Base-by-base conservation (phyloP, 805 yeast genomes). In the Henningerozyma blattae region DNA sequence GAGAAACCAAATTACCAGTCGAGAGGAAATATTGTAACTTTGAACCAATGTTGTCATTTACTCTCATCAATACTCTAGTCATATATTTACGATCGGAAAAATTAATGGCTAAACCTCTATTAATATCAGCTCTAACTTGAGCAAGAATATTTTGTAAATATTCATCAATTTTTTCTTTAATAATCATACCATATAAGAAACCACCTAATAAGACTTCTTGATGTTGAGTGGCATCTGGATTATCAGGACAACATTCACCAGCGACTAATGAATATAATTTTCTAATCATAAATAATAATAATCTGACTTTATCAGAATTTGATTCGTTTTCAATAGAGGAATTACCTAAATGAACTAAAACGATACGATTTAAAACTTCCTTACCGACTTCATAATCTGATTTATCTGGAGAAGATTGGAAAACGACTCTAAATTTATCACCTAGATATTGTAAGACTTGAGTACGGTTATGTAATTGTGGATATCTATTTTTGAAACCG, bases 141-240 rank as follows among this genome's bases (percentile, higher is more conserved):
- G 72, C 59, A 33, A 73, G 69, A 53, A 91, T 73, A 50, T 66
- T 71, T 48, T 72, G 77, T 46, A 91, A 65, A 54, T 85, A 87
- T 59, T 91, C 98, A 47, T 91, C 98, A 41, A 91, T 77, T 57
- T 91, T 91, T 62, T 91, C 98, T 59, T 91, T 91, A 50, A 91
- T 60, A 45, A 91, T 89, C 94, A 87, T 87, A 46, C 96, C 96
- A 48, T 85, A 91, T 35, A 91, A 67, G 71, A 91, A 84, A 13
- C 98, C 98, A 43, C 97, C 97, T 37, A 91, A 69, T 42, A 91
- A 63, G 22, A 91, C 83, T 63, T 91, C 98, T 63, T 91, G 98
- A 67, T 91, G 96, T 67, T 91, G 98, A 8, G 95, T 84, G 32
- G 97, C 94, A 77, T 91, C 98, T 56, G 98, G 98, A 62, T 91